Base-by-base conservation (phyloP, 129 eudicot species). In the Flaveria ramosissima region DNA sequence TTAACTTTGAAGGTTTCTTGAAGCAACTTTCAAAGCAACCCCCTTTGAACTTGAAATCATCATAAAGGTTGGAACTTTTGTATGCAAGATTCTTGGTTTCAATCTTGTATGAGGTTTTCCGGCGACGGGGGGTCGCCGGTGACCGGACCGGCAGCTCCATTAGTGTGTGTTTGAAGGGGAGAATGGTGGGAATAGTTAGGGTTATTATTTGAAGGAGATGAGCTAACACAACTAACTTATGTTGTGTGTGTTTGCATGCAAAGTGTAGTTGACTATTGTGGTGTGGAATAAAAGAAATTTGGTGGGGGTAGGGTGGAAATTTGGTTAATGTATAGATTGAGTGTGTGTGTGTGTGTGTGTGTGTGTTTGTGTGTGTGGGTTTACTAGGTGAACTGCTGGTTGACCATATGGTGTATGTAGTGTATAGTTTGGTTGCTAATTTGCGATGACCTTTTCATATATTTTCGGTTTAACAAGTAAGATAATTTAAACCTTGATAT, bases 151-250 rank as follows among this genome's bases (percentile, higher is more conserved):
- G 92, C 65, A 88, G 70, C 77, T 90, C 96, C 96, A 90, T 90
- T 42, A 66, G 79, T 71, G 79, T 72, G 12, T 66, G 78, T 72
- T 60, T 46, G 76, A 30, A 43, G 32, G 72, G 48, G 59, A 81
- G 70, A 7, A 70, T 47, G 60, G 26, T 74, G 76, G 75, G 41
- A 84, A 78, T 70, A 24, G 13, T 45, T 45, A 52, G 70, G 53
- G 77, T 55, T 80, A 76, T 77, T 68, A 36, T 36, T 80, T 74
- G 70, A 55, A 80, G 86, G 85, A 83, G 96, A 84, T 90, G 93
- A 90, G 78, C 96, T 88, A 84, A 89, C 91, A 80, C 91, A 88
- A 87, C 93, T 60, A 90, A 75, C 89, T 74, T 65, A 73, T 56
- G 75, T 63, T 56, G 71, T 74, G 76, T 80, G 80, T 20, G 68